These are phyloP conservation scores for Neurospora sp. DNA, from an alignment of 2,329 filamentous ascomycete genomes.

Conservation along the genomic window DNA sequence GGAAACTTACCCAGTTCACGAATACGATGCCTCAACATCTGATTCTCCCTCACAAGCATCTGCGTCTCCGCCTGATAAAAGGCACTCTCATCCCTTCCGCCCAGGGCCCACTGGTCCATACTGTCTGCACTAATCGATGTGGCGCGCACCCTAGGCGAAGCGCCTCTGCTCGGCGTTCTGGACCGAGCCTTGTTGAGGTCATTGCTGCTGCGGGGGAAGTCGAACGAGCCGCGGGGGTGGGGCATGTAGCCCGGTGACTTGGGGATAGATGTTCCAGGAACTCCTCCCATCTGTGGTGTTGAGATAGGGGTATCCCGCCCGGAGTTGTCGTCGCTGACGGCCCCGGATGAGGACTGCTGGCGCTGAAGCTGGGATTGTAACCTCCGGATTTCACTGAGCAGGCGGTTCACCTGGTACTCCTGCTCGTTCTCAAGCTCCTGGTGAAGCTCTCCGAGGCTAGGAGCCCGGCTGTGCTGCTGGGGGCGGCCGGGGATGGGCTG, in stretches of 20 bases:
- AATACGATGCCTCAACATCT: slow-evolving; percentile 70
- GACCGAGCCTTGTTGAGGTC: slow-evolving; percentile 44
- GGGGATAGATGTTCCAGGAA: slow-evolving; percentile 32
- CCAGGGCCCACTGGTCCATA: slow-evolving; percentile 48
- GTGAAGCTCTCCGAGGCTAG: slow-evolving; percentile 67
- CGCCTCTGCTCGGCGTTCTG: slow-evolving; percentile 47
- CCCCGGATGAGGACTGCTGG: slow-evolving; percentile 27
- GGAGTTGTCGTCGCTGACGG: slow-evolving; percentile 28
- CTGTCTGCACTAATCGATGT: slow-evolving; percentile 50
- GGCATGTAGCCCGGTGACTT: slow-evolving; percentile 41
- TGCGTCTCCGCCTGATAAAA: slow-evolving; percentile 80
- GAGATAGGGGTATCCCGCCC: slow-evolving; percentile 28
- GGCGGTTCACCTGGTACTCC: slow-evolving; percentile 69
- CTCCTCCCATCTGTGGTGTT: slow-evolving; percentile 25
- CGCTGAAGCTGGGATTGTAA: slow-evolving; percentile 58
- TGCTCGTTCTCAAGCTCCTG: slow-evolving; percentile 73
- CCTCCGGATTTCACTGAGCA: slow-evolving; percentile 66
- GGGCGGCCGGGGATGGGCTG: slow-evolving; percentile 33
- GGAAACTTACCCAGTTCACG: slow-evolving; percentile 55
- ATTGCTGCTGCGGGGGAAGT: slow-evolving; percentile 37
- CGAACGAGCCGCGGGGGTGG: slow-evolving; percentile 48
- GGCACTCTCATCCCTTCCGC: slow-evolving; percentile 62
- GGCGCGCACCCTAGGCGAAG: slow-evolving; percentile 46
- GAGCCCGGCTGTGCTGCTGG: slow-evolving; percentile 55
- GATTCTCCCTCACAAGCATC: slow-evolving; percentile 68